phyloP scores from a whole-genome alignment of 2,329 filamentous ascomycete genomes.

The Didymella segeticola region DNA sequence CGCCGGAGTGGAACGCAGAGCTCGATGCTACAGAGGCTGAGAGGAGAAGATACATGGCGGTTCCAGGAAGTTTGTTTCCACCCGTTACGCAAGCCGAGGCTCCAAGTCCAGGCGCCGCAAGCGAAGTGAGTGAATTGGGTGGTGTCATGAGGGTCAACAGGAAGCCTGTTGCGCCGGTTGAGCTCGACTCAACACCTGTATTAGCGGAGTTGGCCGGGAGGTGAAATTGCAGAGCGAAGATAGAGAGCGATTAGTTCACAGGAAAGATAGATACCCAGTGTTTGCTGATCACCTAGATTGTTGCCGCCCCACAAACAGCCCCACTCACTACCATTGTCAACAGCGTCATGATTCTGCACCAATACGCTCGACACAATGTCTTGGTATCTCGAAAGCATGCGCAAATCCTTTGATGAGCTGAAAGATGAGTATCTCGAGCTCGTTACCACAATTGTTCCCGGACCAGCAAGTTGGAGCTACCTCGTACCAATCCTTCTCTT shows the following conservation, averaged over 20 bases:
- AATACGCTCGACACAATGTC: neutral
- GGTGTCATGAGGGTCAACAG: constrained; percentile 23
- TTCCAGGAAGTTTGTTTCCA: constrained; percentile 10
- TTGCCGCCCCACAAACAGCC: neutral
- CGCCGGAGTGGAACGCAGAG: constrained; percentile 32
- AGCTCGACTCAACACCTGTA: constrained; percentile 24
- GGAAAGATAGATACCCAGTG: neutral
- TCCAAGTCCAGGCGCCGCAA: neutral
- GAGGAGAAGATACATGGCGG: constrained; percentile 13
- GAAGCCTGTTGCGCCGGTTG: constrained; percentile 28
- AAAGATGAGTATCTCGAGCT: constrained; percentile 10
- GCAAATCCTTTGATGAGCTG: neutral
- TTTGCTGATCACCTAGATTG: neutral
- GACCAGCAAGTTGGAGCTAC: constrained; percentile 14
- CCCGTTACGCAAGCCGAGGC: neutral
- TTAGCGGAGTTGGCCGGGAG: constrained; percentile 16
- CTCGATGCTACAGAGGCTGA: constrained; percentile 29
- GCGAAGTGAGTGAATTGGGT: constrained; percentile 20
- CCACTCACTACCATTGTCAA: neutral
- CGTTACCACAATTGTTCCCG: constrained; percentile 15
- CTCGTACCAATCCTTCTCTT: constrained; percentile 10
- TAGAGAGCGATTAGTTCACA: neutral
- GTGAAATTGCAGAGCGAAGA: neutral
- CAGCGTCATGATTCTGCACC: neutral
- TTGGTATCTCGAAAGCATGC: neutral